Evolutionary conservation across 2,329 filamentous ascomycete genomes (phyloP), one percentile per base, ranked within the genome.

Genomic region (Sphaerulina populicola): DNA sequence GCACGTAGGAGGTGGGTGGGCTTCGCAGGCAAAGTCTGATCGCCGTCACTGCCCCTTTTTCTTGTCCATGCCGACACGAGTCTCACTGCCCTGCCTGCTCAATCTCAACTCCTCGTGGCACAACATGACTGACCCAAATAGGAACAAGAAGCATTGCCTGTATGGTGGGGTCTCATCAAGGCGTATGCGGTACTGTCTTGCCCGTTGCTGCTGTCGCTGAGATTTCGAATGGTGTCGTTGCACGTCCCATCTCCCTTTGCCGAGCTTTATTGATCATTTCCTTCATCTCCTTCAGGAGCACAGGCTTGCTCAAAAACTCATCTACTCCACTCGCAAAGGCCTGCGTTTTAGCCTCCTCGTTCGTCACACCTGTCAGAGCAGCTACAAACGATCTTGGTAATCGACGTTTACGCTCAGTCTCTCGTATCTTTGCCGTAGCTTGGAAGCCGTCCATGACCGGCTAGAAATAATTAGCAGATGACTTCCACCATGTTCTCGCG

Each of bases 311-410:
- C 40, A 59, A 46, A 15, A 56, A 65, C 18, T 57, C 53, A 48
- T 64, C 57, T 9, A 64, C 56, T 4, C 63, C 63, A 4, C 48
- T 49, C 14, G 49, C 49, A 41, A 58, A 58, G 1, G 62, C 61
- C 7, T 56, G 47, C 15, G 49, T 43, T 31, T 54, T 52, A 2
- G 58, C 54, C 35, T 60, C 54, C 1, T 55, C 53, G 31, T 38
- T 58, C n/a, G 59, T 58, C 0, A 64, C 56, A 5, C 63, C 63
- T 0, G 62, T 64, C 2, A 65, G 47, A 2, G 62, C 62, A 5
- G 58, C 52, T n/a, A 65, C 57, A 30, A 12, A 33, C n/a, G 40
- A 42, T 15, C 51, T 36, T 1, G 39, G 23, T 18, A 57, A 47
- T 7, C 29, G 31, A 7, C 36, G 41, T 47, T 54, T 55, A 9